These are phyloP conservation scores for Acorus calamus DNA, from an alignment of 106 monocot species.

Conservation along the genomic window DNA sequence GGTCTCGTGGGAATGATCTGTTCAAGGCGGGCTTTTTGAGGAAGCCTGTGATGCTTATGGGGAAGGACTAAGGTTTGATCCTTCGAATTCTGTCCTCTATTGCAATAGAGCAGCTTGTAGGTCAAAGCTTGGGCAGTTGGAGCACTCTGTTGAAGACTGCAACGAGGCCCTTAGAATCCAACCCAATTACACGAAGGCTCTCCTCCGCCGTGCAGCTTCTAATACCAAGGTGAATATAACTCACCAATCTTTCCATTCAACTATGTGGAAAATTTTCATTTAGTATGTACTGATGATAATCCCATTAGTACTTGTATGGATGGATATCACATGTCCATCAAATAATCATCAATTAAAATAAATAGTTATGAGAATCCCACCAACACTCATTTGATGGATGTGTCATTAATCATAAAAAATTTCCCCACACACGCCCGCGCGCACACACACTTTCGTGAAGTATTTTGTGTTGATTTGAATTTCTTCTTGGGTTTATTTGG, in stretches of 20 bases:
- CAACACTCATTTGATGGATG: too few relatives aligned
- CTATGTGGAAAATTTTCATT: not conserved
- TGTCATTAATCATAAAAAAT: too few relatives aligned
- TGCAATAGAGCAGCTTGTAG: conserved; percentile 70
- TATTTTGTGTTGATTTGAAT: not conserved
- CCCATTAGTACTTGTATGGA: not conserved
- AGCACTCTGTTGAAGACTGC: conserved; percentile 50
- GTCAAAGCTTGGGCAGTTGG: conserved; percentile 61
- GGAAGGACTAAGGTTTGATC: conserved; percentile 48
- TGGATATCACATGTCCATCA: too few relatives aligned
- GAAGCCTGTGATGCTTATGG: conserved; percentile 54
- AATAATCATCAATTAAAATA: too few relatives aligned
- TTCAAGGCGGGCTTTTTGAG: conserved; percentile 35
- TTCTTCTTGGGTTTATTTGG: not conserved
- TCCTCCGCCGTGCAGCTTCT: conserved; percentile 68
- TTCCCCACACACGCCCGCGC: too few relatives aligned
- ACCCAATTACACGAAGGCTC: conserved; percentile 57
- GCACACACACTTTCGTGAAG: not conserved
- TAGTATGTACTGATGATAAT: not conserved
- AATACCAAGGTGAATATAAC: conserved; percentile 45
- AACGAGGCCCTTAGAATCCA: conserved; percentile 46
- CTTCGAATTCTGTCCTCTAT: conserved; percentile 47
- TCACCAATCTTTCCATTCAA: not conserved
- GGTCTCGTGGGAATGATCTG: conserved; percentile 41
- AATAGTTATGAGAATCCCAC: too few relatives aligned